Conservation (phyloP, 2,329 filamentous ascomycete genomes). For the Diatrype stigma region DNA sequence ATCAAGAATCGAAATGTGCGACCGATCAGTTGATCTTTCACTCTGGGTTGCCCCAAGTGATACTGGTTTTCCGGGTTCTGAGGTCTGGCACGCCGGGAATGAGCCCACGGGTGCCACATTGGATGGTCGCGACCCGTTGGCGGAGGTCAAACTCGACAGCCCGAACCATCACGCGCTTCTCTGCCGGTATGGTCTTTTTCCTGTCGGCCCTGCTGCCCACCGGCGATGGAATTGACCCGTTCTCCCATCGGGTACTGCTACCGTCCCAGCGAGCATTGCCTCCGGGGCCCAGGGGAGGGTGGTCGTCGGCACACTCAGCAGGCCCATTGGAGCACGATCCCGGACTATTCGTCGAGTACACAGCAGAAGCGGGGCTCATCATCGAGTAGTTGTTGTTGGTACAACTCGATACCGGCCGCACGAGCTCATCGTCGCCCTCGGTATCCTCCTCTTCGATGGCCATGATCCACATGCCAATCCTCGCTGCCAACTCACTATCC, state of each 20-base stretch:
- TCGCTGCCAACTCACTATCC: slow-evolving; percentile 58
- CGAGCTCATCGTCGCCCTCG: slow-evolving; percentile 21
- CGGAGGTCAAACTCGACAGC: slow-evolving; percentile 54
- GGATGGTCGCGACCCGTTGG: slow-evolving; percentile 43
- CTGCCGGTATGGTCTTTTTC: slow-evolving; percentile 41
- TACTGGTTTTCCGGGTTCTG: slow-evolving; percentile 41
- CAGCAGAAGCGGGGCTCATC: neutral
- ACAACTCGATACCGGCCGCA: slow-evolving; percentile 25
- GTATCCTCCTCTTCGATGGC: slow-evolving; percentile 48
- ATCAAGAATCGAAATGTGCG: too few species aligned
- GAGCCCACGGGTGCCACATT: slow-evolving; percentile 52
- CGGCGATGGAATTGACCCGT: slow-evolving; percentile 12
- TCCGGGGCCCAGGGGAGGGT: slow-evolving; percentile 35
- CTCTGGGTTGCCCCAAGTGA: slow-evolving; percentile 36
- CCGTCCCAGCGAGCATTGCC: slow-evolving; percentile 40
- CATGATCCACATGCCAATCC: slow-evolving; percentile 53
- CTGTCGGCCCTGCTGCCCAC: slow-evolving; percentile 14
- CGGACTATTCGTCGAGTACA: slow-evolving; percentile 18
- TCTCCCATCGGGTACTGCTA: slow-evolving; percentile 19
- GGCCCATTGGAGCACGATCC: slow-evolving; percentile 21
- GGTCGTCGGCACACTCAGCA: slow-evolving; percentile 29
- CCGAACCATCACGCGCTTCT: slow-evolving; percentile 52
- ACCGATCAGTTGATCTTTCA: too few species aligned
- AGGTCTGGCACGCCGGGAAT: slow-evolving; percentile 41
- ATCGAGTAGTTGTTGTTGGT: slow-evolving; percentile 22